phyloP scores from a whole-genome alignment of 768 basidiomycete species.

The Suillus lakei region DNA sequence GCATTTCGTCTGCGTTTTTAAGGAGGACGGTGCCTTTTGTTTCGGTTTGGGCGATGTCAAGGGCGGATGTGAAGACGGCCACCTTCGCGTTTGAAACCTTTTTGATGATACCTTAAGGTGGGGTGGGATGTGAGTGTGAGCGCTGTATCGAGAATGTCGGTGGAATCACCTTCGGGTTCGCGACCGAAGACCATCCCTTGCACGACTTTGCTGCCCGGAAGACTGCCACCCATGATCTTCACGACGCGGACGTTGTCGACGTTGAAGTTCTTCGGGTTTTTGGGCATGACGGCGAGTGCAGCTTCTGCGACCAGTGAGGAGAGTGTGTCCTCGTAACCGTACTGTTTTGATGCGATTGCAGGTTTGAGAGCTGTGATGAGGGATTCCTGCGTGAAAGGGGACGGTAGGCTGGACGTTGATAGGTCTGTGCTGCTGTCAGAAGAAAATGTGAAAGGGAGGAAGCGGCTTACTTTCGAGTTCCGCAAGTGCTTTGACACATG shows the following conservation, averaged over 20 bases:
- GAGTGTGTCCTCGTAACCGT: slow-evolving; percentile 87
- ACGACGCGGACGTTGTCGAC: slow-evolving; percentile 98
- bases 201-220: slow-evolving; percentile 86
- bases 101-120: slow-evolving; percentile 81
- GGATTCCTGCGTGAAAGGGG: slow-evolving; percentile 69
- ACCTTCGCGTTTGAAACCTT: slow-evolving; percentile 89
- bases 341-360: slow-evolving; percentile 96
- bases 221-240: slow-evolving; percentile 95
- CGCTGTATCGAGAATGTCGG: background rate
- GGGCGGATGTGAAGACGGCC: slow-evolving; percentile 90
- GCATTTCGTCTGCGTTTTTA: slow-evolving; percentile 94
- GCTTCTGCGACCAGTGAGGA: slow-evolving; percentile 90
- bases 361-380: slow-evolving; percentile 84
- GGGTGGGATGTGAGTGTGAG: background rate
- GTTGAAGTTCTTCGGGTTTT: slow-evolving; percentile 90
- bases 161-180: slow-evolving; percentile 82
- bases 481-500: slow-evolving; percentile 77
- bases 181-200: slow-evolving; percentile 98
- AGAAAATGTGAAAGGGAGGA: slow-evolving; percentile 14
- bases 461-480: slow-evolving; percentile 85
- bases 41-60: slow-evolving; percentile 96
- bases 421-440: slow-evolving; percentile 53
- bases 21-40: slow-evolving; percentile 98
- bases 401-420: slow-evolving; percentile 69
- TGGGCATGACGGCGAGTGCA: slow-evolving; percentile 89